A percentile compares a stretch with the other conserved stretches of the same genome.
phyloP scores from a whole-genome alignment of 2,329 filamentous ascomycete genomes.

The Diplocarpon rosae region DNA sequence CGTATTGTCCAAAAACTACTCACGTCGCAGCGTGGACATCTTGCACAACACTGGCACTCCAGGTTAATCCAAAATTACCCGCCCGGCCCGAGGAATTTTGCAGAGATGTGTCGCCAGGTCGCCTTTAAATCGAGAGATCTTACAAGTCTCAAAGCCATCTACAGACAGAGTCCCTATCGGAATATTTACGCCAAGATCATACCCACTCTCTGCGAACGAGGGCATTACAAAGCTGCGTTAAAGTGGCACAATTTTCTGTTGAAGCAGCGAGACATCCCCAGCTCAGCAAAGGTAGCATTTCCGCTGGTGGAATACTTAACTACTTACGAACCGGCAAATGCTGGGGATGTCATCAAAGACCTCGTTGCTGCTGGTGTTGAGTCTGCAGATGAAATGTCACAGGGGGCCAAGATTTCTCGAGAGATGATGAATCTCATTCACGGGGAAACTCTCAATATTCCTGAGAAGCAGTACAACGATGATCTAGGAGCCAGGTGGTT shows the following conservation, averaged over 20 bases:
- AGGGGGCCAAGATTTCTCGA: slow-evolving; percentile 17
- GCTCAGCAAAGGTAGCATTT: slow-evolving; percentile 28
- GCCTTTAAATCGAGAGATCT: slow-evolving; percentile 22
- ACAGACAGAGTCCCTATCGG: slow-evolving; percentile 28
- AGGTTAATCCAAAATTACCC: slow-evolving; percentile 19
- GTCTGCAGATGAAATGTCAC: slow-evolving; percentile 12
- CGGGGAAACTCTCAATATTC: slow-evolving; percentile 22
- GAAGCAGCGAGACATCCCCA: slow-evolving; percentile 32
- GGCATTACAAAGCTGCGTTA: slow-evolving; percentile 30
- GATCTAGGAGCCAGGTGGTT: slow-evolving; percentile 69
- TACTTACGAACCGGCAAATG: slow-evolving; percentile 24
- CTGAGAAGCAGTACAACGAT: slow-evolving; percentile 48
- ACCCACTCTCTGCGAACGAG: slow-evolving; percentile 29
- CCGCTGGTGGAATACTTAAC: slow-evolving; percentile 31
- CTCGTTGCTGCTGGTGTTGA: slow-evolving; percentile 20
- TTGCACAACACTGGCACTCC: slow-evolving; percentile 23
- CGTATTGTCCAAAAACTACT: slow-evolving; percentile 33
- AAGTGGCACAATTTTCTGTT: slow-evolving; percentile 36
- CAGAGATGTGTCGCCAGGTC: slow-evolving; percentile 26
- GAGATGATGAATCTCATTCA: slow-evolving; percentile 27
- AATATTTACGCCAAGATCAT: slow-evolving; percentile 35
- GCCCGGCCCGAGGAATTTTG: slow-evolving; percentile 29
- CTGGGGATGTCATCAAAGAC: slow-evolving; percentile 16
- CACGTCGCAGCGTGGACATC: slow-evolving; percentile 10
- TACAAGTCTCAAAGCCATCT: slow-evolving; percentile 32